phyloP scores from a whole-genome alignment of 495 filamentous ascomycete species.

The Penicillium roqueforti region DNA sequence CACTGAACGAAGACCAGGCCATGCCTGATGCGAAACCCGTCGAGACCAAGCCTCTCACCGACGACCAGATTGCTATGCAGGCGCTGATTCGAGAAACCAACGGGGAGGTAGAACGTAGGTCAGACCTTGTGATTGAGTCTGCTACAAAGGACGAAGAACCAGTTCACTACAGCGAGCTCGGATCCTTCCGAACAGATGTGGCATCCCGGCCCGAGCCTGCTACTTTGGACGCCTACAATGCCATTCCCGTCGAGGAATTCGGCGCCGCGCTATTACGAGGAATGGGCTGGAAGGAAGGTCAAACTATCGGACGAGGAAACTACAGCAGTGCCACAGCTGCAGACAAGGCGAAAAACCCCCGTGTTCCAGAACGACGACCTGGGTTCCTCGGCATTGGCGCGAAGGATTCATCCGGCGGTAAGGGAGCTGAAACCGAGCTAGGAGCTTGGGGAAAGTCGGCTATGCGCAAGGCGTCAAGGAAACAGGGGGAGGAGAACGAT shows the following conservation, averaged over 20 bases:
- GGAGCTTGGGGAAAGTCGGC: conserved; percentile 70
- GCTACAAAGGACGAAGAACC: conserved; percentile 18
- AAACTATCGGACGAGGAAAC: conserved; percentile 58
- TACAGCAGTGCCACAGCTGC: conserved; percentile 29
- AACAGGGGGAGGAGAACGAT: conserved; percentile 37
- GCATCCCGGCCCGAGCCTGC: conserved; percentile 69
- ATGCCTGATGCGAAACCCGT: conserved; percentile 30
- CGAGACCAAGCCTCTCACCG: conserved; percentile 41
- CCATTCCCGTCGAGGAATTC: conserved; percentile 90
- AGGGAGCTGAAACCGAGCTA: conserved; percentile 69
- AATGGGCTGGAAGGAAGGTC: conserved; percentile 93
- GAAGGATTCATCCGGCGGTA: conserved; percentile 52
- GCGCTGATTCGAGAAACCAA: conserved; percentile 63
- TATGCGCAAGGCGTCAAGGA: conserved; percentile 53
- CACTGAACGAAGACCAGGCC: conserved; percentile 21
- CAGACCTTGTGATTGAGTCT: conserved; percentile 59
- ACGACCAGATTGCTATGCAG: conserved; percentile 75
- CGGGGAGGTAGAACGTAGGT: conserved; percentile 44
- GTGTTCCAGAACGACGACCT: conserved; percentile 60
- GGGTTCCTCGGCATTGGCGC: conserved; percentile 84
- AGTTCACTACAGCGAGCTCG: conserved; percentile 54
- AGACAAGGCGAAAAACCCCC: conserved; percentile 34
- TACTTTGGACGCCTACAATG: conserved; percentile 77
- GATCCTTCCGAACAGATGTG: conserved; percentile 64
- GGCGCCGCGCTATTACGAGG: conserved; percentile 81